Evolutionary conservation across 768 basidiomycete species (phyloP).

Genomic region (Kwoniella newhampshirensis): DNA sequence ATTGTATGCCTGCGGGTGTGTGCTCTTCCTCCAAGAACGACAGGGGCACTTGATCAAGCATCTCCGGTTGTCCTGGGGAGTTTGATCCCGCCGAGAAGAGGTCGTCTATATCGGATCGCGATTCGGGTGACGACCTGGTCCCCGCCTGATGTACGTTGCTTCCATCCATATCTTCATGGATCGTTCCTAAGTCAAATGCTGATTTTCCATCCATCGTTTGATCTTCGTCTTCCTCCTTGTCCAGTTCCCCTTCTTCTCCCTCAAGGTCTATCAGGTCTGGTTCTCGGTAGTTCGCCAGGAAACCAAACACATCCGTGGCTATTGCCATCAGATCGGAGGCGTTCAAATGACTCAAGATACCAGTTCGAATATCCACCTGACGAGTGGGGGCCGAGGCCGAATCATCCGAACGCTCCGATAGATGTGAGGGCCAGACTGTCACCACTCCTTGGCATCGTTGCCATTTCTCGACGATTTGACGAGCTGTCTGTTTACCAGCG

Average conservation of each 20-base stretch:
- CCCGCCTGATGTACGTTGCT: background rate
- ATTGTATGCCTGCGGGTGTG: background rate
- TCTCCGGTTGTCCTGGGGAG: constrained; percentile 2
- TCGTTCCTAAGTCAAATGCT: background rate
- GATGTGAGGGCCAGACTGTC: constrained; percentile 26
- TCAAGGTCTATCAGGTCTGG: constrained; percentile 1
- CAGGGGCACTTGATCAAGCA: background rate
- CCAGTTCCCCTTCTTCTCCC: background rate
- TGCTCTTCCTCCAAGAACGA: background rate
- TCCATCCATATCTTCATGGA: background rate
- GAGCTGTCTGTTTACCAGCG: constrained; percentile 9
- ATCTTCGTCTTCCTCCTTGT: constrained; percentile 14
- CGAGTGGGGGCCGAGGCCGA: background rate
- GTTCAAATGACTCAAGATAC: background rate
- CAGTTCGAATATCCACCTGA: background rate
- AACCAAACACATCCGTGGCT: constrained; percentile 15
- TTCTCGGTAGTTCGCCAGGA: constrained; percentile 22
- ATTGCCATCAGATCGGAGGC: constrained; percentile 14
- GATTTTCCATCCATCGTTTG: constrained; percentile 17
- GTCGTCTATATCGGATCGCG: constrained; percentile 20
- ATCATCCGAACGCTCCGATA: background rate
- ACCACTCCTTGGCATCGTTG: constrained; percentile 13
- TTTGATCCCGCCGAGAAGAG: constrained; percentile 22
- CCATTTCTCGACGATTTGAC: constrained; percentile 17
- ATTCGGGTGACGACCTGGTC: background rate